Base-by-base conservation (phyloP, 768 basidiomycete genomes). In the Collybiopsis luxurians region DNA sequence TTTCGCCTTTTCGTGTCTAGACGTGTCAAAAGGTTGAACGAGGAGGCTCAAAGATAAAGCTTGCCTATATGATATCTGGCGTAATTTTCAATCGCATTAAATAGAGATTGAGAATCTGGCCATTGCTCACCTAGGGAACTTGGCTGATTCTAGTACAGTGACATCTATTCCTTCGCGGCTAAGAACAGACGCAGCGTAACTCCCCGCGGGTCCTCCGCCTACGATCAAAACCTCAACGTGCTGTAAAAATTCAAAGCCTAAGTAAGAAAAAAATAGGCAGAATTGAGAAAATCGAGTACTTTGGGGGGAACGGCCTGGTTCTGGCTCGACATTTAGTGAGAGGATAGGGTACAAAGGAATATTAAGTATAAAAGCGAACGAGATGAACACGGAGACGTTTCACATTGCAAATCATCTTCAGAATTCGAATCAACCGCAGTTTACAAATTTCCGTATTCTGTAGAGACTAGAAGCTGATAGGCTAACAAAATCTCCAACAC, bases 1-100 rank as follows among this genome's bases (percentile, higher is more conserved):
- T 81, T 72, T 85, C 83, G 27, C 83, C 83, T 50, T 82, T 13
- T 69, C 65, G 83, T 81, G 64, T 83, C 83, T 26, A 81, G 81
- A 53, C 30, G 23, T 19, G 48, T 47, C 30, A 24, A 30, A 4
- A 12, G 53, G 24, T 19, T 19, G 21, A 49, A 15, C 39, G 17
- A 53, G 36, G 15, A 24, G 26, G 31, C n/a, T n/a, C 19, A 42
- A 43, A 19, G 49, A 49, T 1, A 45, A 23, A 12, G 13, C 27
- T 10, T 23, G 11, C 56, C 43, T 53, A 34, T 50, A 23, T 47
- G 38, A 12, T 27, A 56, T 53, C 61, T 61, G 56, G 56, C 27
- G 40, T 61, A 50, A 11, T 26, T 23, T 24, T 12, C 11, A 30
- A 57, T n/a, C n/a, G n/a, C n/a, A n/a, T n/a, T n/a, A n/a, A n/a